Evolutionary conservation across 1,284 basidiomycete genomes (phyloP), one percentile per base, ranked within the genome.

Genomic region (Pyrrhoderma noxium): DNA sequence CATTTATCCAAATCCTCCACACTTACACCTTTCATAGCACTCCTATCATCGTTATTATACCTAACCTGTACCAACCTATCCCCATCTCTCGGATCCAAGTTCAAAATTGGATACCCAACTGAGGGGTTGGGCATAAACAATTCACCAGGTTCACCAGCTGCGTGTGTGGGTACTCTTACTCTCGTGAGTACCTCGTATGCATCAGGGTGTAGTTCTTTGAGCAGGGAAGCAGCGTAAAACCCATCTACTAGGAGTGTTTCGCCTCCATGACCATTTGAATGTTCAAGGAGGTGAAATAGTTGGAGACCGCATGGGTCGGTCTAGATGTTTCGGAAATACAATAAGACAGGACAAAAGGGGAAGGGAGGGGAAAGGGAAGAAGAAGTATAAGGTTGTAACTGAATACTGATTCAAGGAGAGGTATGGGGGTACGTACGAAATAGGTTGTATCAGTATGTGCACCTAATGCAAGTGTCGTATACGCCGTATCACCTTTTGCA

Each of bases 361-460:
- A 3, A 42, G 25, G 14, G 11, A 13, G 25, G 9, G 37, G n/a
- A n/a, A n/a, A n/a, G n/a, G n/a, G n/a, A n/a, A n/a, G n/a, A n/a
- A 14, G 22, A 34, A 16, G 3, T 14, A 31, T 31, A n/a, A n/a
- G n/a, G n/a, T n/a, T n/a, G n/a, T n/a, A n/a, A n/a, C n/a, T n/a
- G n/a, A n/a, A n/a, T n/a, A n/a, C n/a, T n/a, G n/a, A n/a, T n/a
- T n/a, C n/a, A n/a, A n/a, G n/a, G n/a, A n/a, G n/a, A n/a, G n/a
- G n/a, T n/a, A n/a, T n/a, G n/a, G n/a, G n/a, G n/a, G n/a, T 53
- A 67, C 80, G 54, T 60, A 91, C 85, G 61, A 88, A 93, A 68
- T 97, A 97, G 1, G 94, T 95, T 45, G 89, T 96, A 62, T 98
- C 95, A 1, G 94, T 98, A 65, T 99, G 95, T 0, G 92, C 93